Evolutionary conservation across 768 basidiomycete genomes (phyloP).

Genomic region (Tricholoma sp.): DNA sequence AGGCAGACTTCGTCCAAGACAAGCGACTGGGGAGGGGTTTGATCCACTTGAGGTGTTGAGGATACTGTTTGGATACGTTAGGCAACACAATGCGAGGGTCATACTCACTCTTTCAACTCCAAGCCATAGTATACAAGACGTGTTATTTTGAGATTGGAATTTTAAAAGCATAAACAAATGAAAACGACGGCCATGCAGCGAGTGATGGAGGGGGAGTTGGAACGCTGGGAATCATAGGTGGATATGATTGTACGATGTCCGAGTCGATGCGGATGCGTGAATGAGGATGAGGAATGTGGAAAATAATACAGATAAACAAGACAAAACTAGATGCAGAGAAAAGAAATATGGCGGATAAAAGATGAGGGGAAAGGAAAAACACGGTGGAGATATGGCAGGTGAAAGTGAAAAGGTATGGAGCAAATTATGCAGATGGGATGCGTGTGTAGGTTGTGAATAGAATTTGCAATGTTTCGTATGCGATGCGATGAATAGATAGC

Average conservation of each 20-base stretch:
- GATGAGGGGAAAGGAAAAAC: not conserved
- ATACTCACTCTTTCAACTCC: not conserved
- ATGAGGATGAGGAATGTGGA: not conserved
- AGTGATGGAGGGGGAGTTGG: not conserved
- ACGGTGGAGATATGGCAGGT: not conserved
- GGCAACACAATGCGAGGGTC: not conserved
- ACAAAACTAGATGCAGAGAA: conserved; percentile 1
- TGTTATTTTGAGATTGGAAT: not conserved
- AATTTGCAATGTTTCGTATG: conserved; percentile 2
- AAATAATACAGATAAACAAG: not conserved
- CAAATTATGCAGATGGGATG: not conserved
- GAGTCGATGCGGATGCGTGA: not conserved
- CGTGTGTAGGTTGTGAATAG: not conserved
- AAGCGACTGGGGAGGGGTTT: not conserved
- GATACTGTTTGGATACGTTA: not conserved
- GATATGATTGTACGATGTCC: not conserved
- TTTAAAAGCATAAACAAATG: not conserved
- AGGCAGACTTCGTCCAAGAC: too few species aligned
- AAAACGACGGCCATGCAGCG: not conserved
- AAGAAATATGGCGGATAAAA: not conserved
- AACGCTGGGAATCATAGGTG: not conserved
- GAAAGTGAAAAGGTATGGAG: not conserved
- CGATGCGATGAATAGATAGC: conserved; percentile 4
- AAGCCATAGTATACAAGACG: not conserved
- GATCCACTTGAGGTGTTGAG: not conserved